Evolutionary conservation across 1,284 basidiomycete species (phyloP).

Genomic region (Ceratobasidium sp.): DNA sequence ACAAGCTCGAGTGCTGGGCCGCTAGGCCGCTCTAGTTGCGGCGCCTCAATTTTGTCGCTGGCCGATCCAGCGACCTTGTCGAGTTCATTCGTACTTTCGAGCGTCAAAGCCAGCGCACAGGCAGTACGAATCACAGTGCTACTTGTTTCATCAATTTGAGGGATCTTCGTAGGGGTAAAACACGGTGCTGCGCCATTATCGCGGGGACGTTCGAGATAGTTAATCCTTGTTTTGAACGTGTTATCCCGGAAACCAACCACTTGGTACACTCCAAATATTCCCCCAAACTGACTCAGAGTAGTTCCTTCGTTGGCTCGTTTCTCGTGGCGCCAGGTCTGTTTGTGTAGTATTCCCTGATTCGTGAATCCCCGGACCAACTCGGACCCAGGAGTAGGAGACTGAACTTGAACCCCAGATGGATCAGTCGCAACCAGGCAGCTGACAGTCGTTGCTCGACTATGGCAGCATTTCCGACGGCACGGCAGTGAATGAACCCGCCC

Average conservation of each 20-base stretch:
- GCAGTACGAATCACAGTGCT: no score
- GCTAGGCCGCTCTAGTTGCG: background rate
- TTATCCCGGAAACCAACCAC: background rate
- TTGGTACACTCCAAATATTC: background rate
- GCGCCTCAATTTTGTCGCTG: background rate
- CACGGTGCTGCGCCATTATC: background rate
- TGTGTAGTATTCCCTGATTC: background rate
- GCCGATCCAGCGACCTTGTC: background rate
- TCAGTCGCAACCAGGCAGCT: background rate
- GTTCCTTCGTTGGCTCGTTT: background rate
- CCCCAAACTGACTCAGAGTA: background rate
- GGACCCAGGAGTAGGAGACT: background rate
- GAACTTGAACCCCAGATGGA: background rate
- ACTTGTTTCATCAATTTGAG: background rate
- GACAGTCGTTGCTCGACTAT: background rate
- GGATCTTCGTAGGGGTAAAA: background rate
- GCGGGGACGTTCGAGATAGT: background rate
- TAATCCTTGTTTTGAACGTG: background rate
- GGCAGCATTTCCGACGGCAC: conserved; percentile 5
- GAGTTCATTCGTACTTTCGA: background rate
- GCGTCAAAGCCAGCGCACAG: no score
- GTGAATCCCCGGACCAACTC: background rate
- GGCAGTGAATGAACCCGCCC: background rate
- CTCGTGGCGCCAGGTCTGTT: background rate
- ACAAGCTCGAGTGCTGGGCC: background rate